Evolutionary conservation across 805 yeast species (phyloP).

Genomic region (Yamadazyma sp.): DNA sequence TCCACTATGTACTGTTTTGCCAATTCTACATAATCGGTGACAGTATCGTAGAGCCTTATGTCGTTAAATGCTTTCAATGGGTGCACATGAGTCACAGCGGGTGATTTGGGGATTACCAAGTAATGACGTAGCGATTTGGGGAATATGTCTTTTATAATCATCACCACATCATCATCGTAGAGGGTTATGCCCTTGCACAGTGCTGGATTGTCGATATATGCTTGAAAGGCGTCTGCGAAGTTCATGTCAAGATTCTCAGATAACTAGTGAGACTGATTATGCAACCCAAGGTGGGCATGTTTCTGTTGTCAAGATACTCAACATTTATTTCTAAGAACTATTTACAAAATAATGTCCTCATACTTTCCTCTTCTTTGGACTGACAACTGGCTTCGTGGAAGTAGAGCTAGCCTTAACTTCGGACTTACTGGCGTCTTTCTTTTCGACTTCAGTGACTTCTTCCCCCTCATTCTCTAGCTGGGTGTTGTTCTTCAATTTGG

Average conservation of each 20-base stretch:
- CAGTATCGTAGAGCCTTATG: conserved; percentile 24
- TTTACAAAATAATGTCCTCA: too few relatives aligned
- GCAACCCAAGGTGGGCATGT: too few relatives aligned
- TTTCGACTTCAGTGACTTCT: not conserved
- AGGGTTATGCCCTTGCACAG: conserved; percentile 36
- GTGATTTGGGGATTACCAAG: conserved; percentile 57
- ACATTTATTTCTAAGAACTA: not conserved
- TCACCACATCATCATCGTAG: conserved; percentile 50
- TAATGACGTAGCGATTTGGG: conserved; percentile 66
- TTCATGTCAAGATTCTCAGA: too few relatives aligned
- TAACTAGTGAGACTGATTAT: too few relatives aligned
- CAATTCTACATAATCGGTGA: conserved; percentile 34
- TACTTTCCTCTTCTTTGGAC: conserved; percentile 21
- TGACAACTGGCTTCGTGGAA: not conserved
- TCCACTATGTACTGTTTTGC: conserved; percentile 34
- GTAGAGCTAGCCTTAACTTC: not conserved
- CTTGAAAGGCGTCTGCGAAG: conserved; percentile 47
- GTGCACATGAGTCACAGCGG: conserved; percentile 38
- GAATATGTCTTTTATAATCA: conserved; percentile 57
- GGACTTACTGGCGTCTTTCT: not conserved
- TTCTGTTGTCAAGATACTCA: too few relatives aligned
- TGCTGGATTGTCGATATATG: conserved; percentile 50
- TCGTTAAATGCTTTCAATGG: conserved; percentile 53
- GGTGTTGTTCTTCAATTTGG: conserved; percentile 46
- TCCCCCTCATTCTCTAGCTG: conserved; percentile 25